Conservation (phyloP, 2,329 filamentous ascomycete genomes). For the Alternaria viburni region DNA sequence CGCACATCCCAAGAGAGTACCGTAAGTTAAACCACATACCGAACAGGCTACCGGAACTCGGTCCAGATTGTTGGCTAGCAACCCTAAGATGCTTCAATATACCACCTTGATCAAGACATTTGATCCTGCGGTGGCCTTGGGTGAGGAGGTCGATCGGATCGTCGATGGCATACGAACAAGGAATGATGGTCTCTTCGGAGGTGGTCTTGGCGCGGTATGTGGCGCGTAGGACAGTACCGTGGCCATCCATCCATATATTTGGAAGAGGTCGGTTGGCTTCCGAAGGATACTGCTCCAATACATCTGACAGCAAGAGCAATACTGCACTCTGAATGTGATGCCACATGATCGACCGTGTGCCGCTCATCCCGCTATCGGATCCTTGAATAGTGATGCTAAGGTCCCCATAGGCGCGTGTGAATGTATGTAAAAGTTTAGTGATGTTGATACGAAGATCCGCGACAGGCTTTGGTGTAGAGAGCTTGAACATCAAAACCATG, state of each 20-base stretch:
- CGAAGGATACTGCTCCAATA: not conserved
- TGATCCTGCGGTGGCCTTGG: fast-evolving
- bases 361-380: not conserved
- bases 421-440: not conserved
- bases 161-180: not conserved
- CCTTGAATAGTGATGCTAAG: not conserved
- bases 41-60: too few relatives aligned
- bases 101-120: too few relatives aligned
- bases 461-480: not conserved
- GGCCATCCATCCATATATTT: not conserved
- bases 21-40: too few relatives aligned
- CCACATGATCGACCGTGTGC: not conserved
- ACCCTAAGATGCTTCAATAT: too few relatives aligned
- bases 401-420: too few relatives aligned
- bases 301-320: not conserved
- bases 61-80: too few relatives aligned
- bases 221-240: not conserved
- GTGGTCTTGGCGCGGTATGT: not conserved
- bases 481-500: not conserved
- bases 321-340: not conserved
- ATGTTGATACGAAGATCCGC: not conserved
- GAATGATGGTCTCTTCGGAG: not conserved
- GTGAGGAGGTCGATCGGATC: not conserved
- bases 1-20: too few relatives aligned
- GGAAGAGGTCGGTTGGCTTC: not conserved